phyloP scores from a whole-genome alignment of 176 grass and related monocot genomes.

The Avena atlantica region DNA sequence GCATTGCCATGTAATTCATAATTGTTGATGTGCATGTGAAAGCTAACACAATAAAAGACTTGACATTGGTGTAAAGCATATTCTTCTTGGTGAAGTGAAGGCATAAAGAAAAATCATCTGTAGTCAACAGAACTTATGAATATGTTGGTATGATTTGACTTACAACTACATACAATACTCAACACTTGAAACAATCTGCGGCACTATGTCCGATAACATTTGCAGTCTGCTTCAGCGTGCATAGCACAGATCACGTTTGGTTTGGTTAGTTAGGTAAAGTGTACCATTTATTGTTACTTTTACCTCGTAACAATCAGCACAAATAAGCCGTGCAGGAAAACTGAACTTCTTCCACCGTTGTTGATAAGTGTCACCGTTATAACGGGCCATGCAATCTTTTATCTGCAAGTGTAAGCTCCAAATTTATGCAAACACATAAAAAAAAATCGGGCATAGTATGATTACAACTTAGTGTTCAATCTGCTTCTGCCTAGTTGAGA shows the following conservation, averaged over 20 bases:
- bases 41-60: not conserved
- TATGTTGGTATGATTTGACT: slow-evolving; percentile 7
- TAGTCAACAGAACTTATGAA: slow-evolving; percentile 21
- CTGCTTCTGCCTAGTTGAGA: slow-evolving; percentile 10
- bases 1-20: not conserved
- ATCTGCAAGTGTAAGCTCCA: slow-evolving; percentile 58
- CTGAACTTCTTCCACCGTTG: slow-evolving; percentile 91
- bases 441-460: not conserved
- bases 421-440: slow-evolving; percentile 9
- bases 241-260: not conserved
- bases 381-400: slow-evolving; percentile 89
- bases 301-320: slow-evolving; percentile 96
- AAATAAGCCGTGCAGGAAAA: slow-evolving; percentile 95
- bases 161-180: slow-evolving; percentile 12
- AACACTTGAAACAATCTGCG: not conserved
- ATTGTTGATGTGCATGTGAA: slow-evolving; percentile 3
- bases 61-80: slow-evolving; percentile 4
- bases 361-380: slow-evolving; percentile 83
- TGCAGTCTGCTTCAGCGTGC: not conserved
- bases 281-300: not conserved
- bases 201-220: not conserved
- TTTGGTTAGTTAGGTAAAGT: not conserved
- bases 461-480: not conserved
- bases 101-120: not conserved
- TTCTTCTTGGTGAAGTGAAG: not conserved